Evolutionary conservation across 1,284 basidiomycete species (phyloP), one percentile per base, ranked within the genome.

Genomic region (Cutaneotrichosporon sp.): DNA sequence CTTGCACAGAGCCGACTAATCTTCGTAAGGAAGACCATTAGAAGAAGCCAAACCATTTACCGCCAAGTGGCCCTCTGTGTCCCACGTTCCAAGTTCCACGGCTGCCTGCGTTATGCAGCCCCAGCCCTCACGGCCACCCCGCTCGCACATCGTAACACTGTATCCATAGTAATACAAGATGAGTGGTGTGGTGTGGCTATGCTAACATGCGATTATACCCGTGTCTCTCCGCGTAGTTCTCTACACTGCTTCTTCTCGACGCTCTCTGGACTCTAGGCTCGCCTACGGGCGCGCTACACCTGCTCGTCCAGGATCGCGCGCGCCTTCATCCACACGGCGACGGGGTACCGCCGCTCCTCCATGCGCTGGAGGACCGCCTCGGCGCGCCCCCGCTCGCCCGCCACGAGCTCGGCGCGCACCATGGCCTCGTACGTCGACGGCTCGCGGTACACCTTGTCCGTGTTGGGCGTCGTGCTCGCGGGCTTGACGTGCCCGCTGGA

Each of bases 351-450:
- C 59, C 77, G 71, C 61, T 64, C 93, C 79, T 88, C 87, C 72
- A 97, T 84, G 50, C 92, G 84, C 56, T 87, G 84, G 20, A 97
- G 82, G 0, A 99, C 81, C 2, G 82, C 84, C n/a, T 85, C 65
- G 31, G 67, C 67, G 14, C 83, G 82, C 45, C 87, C 85, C 18
- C 85, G 84, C 67, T 92, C 84, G 10, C 92, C 92, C 54, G 84
- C 85, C 18, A 86, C 86, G 10, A 98, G 82, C 78, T 99, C 97
- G 4, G 91, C 91, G 22, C 91, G 86, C 67, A 99, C 89, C 93
- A 99, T 99, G 6, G 87, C 87, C 76, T 97, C 93, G 89, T 73
- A 78, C 29, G 70, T 77, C 71, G 87, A 80, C 64, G 95, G 93
- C 83, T 98, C 95, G 66, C 95, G 87, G 79, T 90, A 95, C 2